Evolutionary conservation across 345 rosid genomes (phyloP).

Genomic region (Limnanthes douglasii): DNA sequence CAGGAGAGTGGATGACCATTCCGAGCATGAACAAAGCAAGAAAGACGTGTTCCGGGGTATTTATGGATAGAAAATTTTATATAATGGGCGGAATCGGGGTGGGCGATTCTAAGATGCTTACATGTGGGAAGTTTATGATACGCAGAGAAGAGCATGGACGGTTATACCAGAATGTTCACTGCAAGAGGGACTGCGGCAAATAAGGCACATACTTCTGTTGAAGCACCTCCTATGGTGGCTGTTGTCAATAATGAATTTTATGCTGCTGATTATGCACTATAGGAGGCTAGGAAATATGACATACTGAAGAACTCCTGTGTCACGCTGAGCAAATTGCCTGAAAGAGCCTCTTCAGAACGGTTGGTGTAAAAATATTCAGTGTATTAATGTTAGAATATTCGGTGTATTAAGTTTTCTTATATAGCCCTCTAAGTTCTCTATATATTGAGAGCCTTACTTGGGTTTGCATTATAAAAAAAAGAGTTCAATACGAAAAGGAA

Average conservation of each 20-base stretch:
- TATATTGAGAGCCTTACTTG: too few species aligned
- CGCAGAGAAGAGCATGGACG: slow-evolving; percentile 57
- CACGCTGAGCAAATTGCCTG: too few species aligned
- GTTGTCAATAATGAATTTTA: slow-evolving; percentile 70
- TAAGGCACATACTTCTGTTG: slow-evolving; percentile 37
- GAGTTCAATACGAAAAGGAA: too few species aligned
- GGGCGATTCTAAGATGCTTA: slow-evolving; percentile 29
- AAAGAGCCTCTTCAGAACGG: too few species aligned
- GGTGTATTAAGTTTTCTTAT: too few species aligned
- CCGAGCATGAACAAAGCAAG: slow-evolving; percentile 75
- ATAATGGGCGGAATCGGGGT: slow-evolving; percentile 82
- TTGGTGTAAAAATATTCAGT: too few species aligned
- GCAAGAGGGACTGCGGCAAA: slow-evolving; percentile 24
- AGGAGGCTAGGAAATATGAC: slow-evolving; percentile 67
- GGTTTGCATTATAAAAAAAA: too few species aligned
- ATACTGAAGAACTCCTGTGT: too few species aligned
- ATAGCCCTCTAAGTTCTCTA: too few species aligned
- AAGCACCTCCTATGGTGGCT: slow-evolving; percentile 87
- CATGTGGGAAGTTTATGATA: slow-evolving; percentile 83
- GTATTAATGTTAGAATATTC: too few species aligned
- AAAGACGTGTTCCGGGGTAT: slow-evolving; percentile 89
- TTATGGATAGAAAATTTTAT: slow-evolving; percentile 80
- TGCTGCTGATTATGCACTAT: slow-evolving; percentile 74
- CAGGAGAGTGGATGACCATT: slow-evolving; percentile 37
- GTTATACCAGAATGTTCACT: slow-evolving; percentile 73